Evolutionary conservation across 495 filamentous ascomycete species (phyloP).

Genomic region (Glarea lozoyensis): DNA sequence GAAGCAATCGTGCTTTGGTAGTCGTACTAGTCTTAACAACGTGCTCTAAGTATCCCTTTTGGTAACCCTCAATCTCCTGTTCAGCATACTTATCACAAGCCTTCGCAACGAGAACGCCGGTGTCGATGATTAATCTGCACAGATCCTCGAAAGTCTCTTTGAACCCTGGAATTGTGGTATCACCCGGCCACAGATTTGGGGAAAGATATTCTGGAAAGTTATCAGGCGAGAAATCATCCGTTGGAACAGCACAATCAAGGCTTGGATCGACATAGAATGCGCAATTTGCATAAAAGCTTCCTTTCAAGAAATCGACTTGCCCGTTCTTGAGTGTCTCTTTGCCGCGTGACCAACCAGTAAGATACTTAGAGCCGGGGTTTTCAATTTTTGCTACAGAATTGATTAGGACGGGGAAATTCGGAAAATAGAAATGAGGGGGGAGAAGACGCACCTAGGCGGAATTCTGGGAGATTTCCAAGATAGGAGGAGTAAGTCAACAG

Average conservation of each 20-base stretch:
- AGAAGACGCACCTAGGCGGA: slow-evolving; percentile 55
- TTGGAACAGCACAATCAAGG: slow-evolving; percentile 49
- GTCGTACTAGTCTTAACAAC: slow-evolving; percentile 79
- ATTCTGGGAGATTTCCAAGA: slow-evolving; percentile 69
- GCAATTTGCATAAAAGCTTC: slow-evolving; percentile 95
- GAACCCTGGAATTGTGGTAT: slow-evolving; percentile 63
- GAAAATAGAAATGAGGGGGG: neutral
- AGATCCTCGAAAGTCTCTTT: slow-evolving; percentile 60
- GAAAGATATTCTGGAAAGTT: slow-evolving; percentile 50
- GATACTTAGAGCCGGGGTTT: slow-evolving; percentile 51
- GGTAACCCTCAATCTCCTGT: slow-evolving; percentile 66
- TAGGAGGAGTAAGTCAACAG: slow-evolving; percentile 83
- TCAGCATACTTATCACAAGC: slow-evolving; percentile 84
- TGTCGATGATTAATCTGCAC: slow-evolving; percentile 79
- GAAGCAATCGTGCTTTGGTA: slow-evolving; percentile 85
- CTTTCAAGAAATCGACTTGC: slow-evolving; percentile 85
- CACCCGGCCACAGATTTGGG: slow-evolving; percentile 76
- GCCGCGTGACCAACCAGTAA: slow-evolving; percentile 72
- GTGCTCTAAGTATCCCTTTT: slow-evolving; percentile 67
- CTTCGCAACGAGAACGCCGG: slow-evolving; percentile 72
- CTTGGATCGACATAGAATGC: slow-evolving; percentile 72
- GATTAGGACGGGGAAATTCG: neutral
- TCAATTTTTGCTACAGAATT: slow-evolving; percentile 47
- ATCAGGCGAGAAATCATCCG: slow-evolving; percentile 47
- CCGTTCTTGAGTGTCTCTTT: slow-evolving; percentile 91